phyloP scores from a whole-genome alignment of 352 stramenopile genomes.

The Phytophthora podocarpi region DNA sequence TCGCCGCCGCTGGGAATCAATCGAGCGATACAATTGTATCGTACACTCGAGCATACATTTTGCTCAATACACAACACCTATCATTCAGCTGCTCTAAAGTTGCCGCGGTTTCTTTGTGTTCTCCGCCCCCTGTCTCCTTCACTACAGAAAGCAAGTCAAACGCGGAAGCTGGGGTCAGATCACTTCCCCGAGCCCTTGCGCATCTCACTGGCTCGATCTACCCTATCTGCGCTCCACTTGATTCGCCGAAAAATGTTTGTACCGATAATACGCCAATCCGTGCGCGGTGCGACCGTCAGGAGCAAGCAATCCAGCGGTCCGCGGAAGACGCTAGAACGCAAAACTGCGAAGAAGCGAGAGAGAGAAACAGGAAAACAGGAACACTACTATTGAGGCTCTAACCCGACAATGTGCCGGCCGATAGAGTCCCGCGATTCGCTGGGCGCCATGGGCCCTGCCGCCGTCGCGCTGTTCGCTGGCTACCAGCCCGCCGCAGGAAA shows the following conservation, averaged over 20 bases:
- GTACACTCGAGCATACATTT: no score
- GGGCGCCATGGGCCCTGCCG: conserved; percentile 74
- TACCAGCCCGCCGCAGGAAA: conserved; percentile 62
- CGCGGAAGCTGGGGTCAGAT: conserved; percentile 1
- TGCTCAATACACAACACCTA: no score
- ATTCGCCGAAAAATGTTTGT: conserved; percentile 12
- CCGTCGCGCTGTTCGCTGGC: conserved; percentile 75
- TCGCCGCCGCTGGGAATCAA: no score
- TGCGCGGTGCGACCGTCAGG: neutral
- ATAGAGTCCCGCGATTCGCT: conserved; percentile 87
- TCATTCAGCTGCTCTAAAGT: no score
- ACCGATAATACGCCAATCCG: conserved; percentile 4
- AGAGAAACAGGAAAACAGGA: conserved; percentile 35
- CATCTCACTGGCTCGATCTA: conserved; percentile 28
- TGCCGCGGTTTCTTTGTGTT: no score
- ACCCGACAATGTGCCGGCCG: conserved; percentile 69
- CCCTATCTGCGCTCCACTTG: neutral
- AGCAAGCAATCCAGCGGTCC: conserved; percentile 14
- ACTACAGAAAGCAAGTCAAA: conserved; percentile 1
- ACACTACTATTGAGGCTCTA: conserved; percentile 17
- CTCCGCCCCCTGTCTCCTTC: neutral
- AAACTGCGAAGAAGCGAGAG: conserved; percentile 27
- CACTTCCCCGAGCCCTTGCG: neutral
- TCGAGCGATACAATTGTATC: no score
- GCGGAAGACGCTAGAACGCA: conserved; percentile 42